Evolutionary conservation across 495 filamentous ascomycete species (phyloP).

Genomic region (Lepraria neglecta): DNA sequence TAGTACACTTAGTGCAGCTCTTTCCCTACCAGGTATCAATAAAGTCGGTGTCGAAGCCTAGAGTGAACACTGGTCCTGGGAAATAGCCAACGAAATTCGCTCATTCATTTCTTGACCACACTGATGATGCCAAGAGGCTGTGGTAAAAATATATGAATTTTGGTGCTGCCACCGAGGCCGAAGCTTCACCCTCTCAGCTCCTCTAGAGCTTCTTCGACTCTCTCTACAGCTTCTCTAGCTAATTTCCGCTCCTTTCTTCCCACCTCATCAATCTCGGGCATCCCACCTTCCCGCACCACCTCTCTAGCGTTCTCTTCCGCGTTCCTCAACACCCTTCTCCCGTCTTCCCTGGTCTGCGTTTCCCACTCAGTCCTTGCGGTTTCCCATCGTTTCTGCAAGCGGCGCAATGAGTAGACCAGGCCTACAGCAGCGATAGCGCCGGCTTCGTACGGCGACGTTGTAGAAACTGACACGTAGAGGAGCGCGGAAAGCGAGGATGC

Average conservation of each 20-base stretch:
- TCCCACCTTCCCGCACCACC: slow-evolving; percentile 48
- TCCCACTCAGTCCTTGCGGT: slow-evolving; percentile 63
- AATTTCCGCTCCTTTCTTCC: slow-evolving; percentile 46
- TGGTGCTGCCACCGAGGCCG: background rate
- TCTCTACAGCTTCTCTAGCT: slow-evolving; percentile 51
- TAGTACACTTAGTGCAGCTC: no score
- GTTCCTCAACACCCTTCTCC: slow-evolving; percentile 61
- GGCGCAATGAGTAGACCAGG: slow-evolving; percentile 61
- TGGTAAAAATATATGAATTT: background rate
- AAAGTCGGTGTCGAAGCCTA: no score
- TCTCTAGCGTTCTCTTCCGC: slow-evolving; percentile 59
- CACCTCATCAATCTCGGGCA: slow-evolving; percentile 32
- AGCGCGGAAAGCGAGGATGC: slow-evolving; percentile 60
- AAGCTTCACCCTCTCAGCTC: background rate
- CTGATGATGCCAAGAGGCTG: no score
- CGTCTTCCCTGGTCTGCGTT: slow-evolving; percentile 70
- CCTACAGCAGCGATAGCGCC: slow-evolving; percentile 75
- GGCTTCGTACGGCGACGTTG: slow-evolving; percentile 61
- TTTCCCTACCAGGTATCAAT: no score
- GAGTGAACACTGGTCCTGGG: no score
- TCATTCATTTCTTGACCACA: no score
- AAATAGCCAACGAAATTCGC: no score
- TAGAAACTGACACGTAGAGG: slow-evolving; percentile 56
- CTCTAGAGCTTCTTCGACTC: slow-evolving; percentile 30
- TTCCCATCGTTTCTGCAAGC: slow-evolving; percentile 78